Evolutionary conservation across 176 grass and related monocot genomes (phyloP).

Genomic region (Panicum miliaceum): DNA sequence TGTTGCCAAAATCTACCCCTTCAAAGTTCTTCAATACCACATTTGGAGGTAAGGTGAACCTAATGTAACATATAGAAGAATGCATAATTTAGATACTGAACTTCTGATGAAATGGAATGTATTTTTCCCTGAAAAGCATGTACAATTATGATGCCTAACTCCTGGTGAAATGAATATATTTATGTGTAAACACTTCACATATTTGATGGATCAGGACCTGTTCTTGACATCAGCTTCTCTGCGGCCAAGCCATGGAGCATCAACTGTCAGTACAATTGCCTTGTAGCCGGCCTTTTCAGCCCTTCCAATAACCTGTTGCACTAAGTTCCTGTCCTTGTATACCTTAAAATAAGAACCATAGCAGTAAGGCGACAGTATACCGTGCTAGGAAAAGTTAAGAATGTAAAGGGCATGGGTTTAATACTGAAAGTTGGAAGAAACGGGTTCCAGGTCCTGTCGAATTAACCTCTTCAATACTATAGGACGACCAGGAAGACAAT

Average conservation of each 20-base stretch:
- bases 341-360: conserved; percentile 46
- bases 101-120: not conserved
- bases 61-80: not conserved
- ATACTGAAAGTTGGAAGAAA: conserved; percentile 96
- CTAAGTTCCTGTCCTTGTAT: conserved; percentile 80
- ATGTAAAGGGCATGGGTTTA: not conserved
- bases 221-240: conserved; percentile 92
- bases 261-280: conserved; percentile 81
- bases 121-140: not conserved
- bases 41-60: conserved; percentile 71
- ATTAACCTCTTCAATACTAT: conserved; percentile 81
- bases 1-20: conserved; percentile 64
- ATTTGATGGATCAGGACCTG: conserved; percentile 48
- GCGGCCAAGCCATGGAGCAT: conserved; percentile 74
- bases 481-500: conserved; percentile 87
- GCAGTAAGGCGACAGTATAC: not conserved
- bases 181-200: not conserved
- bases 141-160: not conserved
- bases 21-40: conserved; percentile 84
- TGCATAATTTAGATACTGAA: conserved; percentile 1
- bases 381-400: not conserved
- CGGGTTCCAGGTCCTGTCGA: conserved; percentile 73
- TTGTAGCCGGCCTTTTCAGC: conserved; percentile 88
- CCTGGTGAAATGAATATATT: not conserved
- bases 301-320: conserved; percentile 64